Conservation (phyloP, 2,329 filamentous ascomycete species). For the Claviceps capensis region DNA sequence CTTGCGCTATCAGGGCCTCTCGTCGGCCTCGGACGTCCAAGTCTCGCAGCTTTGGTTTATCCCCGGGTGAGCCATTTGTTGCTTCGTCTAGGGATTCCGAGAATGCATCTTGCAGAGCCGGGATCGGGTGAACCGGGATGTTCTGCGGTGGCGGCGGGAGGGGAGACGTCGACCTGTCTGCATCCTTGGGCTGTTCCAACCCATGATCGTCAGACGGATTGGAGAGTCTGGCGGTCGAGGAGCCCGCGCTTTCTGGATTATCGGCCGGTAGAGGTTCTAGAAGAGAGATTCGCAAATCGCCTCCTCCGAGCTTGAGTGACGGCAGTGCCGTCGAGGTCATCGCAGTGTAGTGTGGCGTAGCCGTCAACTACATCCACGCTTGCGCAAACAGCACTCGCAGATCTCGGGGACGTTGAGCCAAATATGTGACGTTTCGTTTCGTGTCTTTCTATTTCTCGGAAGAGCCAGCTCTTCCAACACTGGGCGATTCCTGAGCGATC, state of each 20-base stretch:
- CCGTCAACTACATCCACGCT: background rate
- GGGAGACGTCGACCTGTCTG: constrained; percentile 5
- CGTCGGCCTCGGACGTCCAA: constrained; percentile 48
- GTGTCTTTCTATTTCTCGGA: background rate
- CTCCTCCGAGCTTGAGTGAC: constrained; percentile 16
- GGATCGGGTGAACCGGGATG: constrained; percentile 49
- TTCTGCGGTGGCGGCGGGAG: constrained; percentile 8
- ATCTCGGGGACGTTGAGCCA: background rate
- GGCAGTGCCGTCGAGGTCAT: constrained; percentile 18
- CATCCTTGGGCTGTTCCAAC: background rate
- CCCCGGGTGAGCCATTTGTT: constrained; percentile 29
- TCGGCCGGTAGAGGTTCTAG: constrained; percentile 13
- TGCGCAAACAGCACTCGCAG: background rate
- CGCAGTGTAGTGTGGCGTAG: background rate
- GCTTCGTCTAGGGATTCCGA: constrained; percentile 69
- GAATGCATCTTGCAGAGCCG: constrained; percentile 67
- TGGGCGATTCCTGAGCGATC: background rate
- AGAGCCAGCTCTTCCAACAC: background rate
- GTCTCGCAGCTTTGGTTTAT: constrained; percentile 38
- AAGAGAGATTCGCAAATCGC: constrained; percentile 17
- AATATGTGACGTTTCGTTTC: background rate
- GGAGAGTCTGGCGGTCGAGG: background rate
- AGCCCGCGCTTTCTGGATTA: background rate
- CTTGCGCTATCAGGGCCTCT: constrained; percentile 53
- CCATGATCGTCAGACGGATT: background rate